Percentiles rank a stretch among this genome's conserved stretches.
Evolutionary conservation across 75 land plant species (phyloP).

Genomic region (Azolla pinnata): DNA sequence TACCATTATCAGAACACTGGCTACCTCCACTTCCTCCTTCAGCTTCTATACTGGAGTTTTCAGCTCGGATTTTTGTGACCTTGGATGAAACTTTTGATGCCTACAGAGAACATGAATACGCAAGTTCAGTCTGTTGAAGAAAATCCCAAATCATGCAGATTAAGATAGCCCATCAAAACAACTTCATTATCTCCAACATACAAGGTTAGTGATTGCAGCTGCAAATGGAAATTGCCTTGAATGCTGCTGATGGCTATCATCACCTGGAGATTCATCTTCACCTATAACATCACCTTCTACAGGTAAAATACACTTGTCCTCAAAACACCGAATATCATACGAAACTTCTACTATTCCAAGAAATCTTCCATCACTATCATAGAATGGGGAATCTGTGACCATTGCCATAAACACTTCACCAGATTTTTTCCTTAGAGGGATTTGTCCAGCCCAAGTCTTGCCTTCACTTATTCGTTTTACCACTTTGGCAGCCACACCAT

Average conservation of each 20-base stretch:
- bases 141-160: not conserved
- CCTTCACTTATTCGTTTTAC: constrained; percentile 8
- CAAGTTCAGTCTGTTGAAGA: not conserved
- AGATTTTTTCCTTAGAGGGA: constrained; percentile 22
- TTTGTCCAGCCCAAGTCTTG: constrained; percentile 27
- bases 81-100: constrained; percentile 21
- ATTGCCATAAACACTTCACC: constrained; percentile 26
- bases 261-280: not conserved
- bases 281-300: not conserved
- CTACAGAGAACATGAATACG: not conserved
- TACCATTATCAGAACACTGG: constrained; percentile 8
- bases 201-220: too few species aligned
- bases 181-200: not conserved
- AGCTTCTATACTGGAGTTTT: not conserved
- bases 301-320: too few species aligned
- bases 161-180: not conserved
- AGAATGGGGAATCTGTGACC: constrained; percentile 30
- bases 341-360: constrained; percentile 20
- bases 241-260: constrained; percentile 6
- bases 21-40: constrained; percentile 24
- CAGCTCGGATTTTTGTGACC: constrained; percentile 1
- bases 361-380: constrained; percentile 25
- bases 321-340: too few species aligned
- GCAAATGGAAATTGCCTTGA: too few species aligned
- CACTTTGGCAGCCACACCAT: constrained; percentile 2